Evolutionary conservation across 2,329 filamentous ascomycete species (phyloP).

Genomic region (Tolypocladium tropicale): DNA sequence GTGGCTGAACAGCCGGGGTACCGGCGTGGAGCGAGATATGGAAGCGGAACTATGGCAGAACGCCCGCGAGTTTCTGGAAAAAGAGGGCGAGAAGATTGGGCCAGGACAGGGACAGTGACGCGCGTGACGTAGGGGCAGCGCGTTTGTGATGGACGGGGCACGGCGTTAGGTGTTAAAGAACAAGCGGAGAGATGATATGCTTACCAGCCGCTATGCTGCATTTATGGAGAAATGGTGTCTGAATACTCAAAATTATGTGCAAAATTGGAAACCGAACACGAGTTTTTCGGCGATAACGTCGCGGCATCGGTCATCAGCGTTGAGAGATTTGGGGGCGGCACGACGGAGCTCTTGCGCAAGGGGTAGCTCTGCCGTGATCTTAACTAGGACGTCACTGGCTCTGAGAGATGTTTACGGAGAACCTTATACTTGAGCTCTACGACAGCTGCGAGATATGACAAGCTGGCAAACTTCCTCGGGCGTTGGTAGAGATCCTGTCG

Average conservation of each 20-base stretch:
- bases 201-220: neutral
- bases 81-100: constrained; percentile 11
- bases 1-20: constrained; percentile 78
- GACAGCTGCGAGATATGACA: neutral
- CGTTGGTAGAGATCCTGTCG: neutral
- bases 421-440: neutral
- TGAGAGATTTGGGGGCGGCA: too few species aligned
- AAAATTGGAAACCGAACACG: too few species aligned
- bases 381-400: too few species aligned
- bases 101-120: neutral
- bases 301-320: too few species aligned
- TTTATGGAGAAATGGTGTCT: too few species aligned
- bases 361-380: too few species aligned
- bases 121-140: neutral
- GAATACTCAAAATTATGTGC: too few species aligned
- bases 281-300: too few species aligned
- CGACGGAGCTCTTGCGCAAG: too few species aligned
- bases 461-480: neutral
- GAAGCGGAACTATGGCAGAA: constrained; percentile 66
- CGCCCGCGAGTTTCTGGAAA: constrained; percentile 26
- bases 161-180: neutral
- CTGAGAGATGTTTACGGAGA: too few species aligned
- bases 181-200: neutral
- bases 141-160: neutral
- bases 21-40: constrained; percentile 72